Evolutionary conservation across 495 filamentous ascomycete genomes (phyloP), one percentile per base, ranked within the genome.

Genomic region (Penicillium lagena): DNA sequence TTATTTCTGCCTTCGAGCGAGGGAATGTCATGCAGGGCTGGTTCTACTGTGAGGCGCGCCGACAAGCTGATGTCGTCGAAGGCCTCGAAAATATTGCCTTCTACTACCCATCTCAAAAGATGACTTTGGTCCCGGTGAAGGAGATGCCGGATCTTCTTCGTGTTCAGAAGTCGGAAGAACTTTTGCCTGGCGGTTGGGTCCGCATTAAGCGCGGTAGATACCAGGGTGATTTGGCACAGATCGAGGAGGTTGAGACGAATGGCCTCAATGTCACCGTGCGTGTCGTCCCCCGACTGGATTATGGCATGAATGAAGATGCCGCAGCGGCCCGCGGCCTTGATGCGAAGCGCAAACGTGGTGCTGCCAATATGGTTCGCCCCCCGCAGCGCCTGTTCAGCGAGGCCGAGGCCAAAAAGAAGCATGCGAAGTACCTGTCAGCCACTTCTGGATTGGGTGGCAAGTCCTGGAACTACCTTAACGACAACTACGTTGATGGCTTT

Each of bases 61-160:
- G 87, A 40, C 86, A 91, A 58, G 82, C 85, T 35, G 93, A 96
- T 62, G 83, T 99, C 42, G 68, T 89, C 63, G 67, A 80, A 9
- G 86, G 86, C 5, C 68, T 93, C 29, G 86, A 96, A 37, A 87
- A 83, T 8, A 78, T 97, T 51, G 79, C 83, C 44, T 86, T 90
- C 59, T 83, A 88, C 27, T 98, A 95, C 58, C 85, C 88, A 12
- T 75, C 87, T 37, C 82, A 80, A 22, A 93, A 90, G 63, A 78
- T 89, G 63, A 76, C 88, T 31, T 65, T 96, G 30, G 87, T 97
- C 35, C 88, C 90, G n/a, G 88, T 97, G 53, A 90, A 90, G 62
- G 94, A 99, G 64, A 94, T 96, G 84, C 90, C 94, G 0, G 93
- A 96, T 64, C 80, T 99, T 8, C 68, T 99, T n/a, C 80, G 88